Conservation (phyloP, 805 yeast species). For the Crinitomyces ghanaensis region DNA sequence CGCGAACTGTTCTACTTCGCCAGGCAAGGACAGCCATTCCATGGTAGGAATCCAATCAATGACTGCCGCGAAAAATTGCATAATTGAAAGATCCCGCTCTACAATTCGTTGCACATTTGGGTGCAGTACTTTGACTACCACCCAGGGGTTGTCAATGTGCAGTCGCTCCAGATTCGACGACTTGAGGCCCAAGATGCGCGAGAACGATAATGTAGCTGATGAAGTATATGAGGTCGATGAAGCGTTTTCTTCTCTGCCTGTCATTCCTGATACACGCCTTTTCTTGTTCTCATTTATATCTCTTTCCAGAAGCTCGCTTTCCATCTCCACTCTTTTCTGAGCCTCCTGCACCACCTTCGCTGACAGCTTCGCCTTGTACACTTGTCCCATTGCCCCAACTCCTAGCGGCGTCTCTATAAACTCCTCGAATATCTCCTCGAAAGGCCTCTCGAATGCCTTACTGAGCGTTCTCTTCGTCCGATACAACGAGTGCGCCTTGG, state of each 20-base stretch:
- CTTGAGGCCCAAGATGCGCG: not conserved
- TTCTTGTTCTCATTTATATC: not conserved
- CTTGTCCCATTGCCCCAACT: constrained; percentile 98
- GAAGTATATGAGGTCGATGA: no score
- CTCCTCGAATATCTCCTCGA: constrained; percentile 73
- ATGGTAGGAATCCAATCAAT: constrained; percentile 76
- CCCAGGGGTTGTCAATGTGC: constrained; percentile 25
- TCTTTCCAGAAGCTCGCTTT: not conserved
- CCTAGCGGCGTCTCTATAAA: constrained; percentile 73
- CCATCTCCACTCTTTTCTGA: constrained; percentile 18
- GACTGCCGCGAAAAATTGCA: constrained; percentile 64
- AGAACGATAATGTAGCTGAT: no score
- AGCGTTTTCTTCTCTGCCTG: not conserved
- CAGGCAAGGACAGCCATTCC: constrained; percentile 96
- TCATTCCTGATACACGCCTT: not conserved
- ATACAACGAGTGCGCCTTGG: constrained; percentile 54
- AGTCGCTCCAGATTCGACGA: constrained; percentile 4
- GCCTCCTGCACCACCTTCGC: constrained; percentile 7
- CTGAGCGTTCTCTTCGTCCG: constrained; percentile 50
- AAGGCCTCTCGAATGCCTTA: constrained; percentile 43
- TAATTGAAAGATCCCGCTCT: constrained; percentile 69
- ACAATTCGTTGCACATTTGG: constrained; percentile 69
- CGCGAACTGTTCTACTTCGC: constrained; percentile 83
- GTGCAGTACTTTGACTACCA: constrained; percentile 87
- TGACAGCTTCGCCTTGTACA: constrained; percentile 56